Percentiles rank a stretch among this genome's conserved stretches.
These are phyloP conservation scores for Floccularia luteovirens DNA, from an alignment of 768 basidiomycete genomes.

Conservation along the genomic window DNA sequence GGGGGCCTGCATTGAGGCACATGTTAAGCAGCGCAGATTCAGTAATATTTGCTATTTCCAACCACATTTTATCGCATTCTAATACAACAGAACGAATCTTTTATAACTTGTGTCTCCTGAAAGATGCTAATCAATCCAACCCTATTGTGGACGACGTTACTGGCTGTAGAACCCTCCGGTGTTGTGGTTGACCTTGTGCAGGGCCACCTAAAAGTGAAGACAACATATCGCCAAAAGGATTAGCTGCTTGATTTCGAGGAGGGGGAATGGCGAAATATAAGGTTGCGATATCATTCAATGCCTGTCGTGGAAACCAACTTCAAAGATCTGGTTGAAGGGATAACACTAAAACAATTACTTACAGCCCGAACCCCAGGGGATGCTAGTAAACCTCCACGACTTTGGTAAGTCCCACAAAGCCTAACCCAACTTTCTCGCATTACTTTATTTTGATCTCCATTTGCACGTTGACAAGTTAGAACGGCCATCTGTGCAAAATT, in stretches of 20 bases:
- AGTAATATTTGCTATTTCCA: too few relatives aligned
- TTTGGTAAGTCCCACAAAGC: conserved; percentile 78
- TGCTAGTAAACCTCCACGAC: conserved; percentile 55
- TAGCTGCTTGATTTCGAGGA: conserved; percentile 60
- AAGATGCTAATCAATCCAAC: conserved; percentile 28
- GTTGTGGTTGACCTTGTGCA: conserved; percentile 23
- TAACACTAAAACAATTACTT: conserved; percentile 15
- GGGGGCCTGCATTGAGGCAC: too few relatives aligned
- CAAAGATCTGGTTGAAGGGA: background rate
- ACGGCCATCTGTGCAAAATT: conserved; percentile 92
- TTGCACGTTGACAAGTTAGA: conserved; percentile 79
- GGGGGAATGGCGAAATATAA: conserved; percentile 87
- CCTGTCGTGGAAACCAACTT: conserved; percentile 27
- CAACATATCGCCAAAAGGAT: conserved; percentile 85
- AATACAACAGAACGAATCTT: too few relatives aligned
- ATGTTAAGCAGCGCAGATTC: too few relatives aligned
- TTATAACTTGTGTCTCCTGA: too few relatives aligned
- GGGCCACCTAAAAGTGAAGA: conserved; percentile 83
- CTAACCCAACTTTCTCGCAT: conserved; percentile 81
- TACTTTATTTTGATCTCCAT: conserved; percentile 70
- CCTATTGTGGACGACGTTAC: conserved; percentile 25
- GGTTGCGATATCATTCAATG: conserved; percentile 57
- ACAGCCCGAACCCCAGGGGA: conserved; percentile 59
- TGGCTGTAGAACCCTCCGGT: conserved; percentile 42
- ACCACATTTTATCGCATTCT: too few relatives aligned